Evolutionary conservation across 768 basidiomycete genomes (phyloP).

Genomic region (Panellus pusillus): DNA sequence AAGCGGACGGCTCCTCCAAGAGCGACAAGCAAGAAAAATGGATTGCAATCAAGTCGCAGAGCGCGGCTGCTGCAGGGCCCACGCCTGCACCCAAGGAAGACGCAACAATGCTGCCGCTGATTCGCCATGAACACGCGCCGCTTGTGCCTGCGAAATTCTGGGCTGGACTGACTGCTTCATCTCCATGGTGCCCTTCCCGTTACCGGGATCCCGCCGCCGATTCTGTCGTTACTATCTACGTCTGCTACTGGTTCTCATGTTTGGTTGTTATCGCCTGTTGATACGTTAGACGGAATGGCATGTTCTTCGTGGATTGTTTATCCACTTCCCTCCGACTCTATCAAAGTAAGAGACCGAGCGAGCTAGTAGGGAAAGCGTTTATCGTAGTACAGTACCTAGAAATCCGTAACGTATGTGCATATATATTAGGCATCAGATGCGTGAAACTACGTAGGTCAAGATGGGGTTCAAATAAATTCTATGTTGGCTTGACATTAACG

Average conservation of each 20-base stretch:
- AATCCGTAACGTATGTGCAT: conserved; percentile 9
- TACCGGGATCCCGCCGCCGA: conserved; percentile 17
- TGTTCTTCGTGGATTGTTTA: conserved; percentile 8
- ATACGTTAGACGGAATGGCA: conserved; percentile 25
- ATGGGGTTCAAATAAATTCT: conserved; percentile 14
- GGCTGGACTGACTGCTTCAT: conserved; percentile 17
- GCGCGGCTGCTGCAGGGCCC: conserved; percentile 19
- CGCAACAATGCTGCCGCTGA: neutral
- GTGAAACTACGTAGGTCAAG: conserved; percentile 1
- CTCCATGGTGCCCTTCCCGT: conserved; percentile 17
- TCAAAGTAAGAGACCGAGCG: too few relatives aligned
- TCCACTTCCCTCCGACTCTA: neutral
- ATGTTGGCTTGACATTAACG: conserved; percentile 70
- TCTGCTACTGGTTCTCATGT: conserved; percentile 18
- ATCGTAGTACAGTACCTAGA: too few relatives aligned
- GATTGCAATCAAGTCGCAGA: conserved; percentile 68
- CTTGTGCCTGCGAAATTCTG: conserved; percentile 4
- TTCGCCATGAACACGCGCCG: conserved; percentile 1
- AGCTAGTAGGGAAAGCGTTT: too few relatives aligned
- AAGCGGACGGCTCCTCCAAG: conserved; percentile 28
- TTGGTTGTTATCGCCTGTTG: conserved; percentile 21
- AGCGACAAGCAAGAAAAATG: conserved; percentile 64
- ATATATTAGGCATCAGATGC: neutral
- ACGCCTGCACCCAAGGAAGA: neutral
- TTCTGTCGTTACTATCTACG: conserved; percentile 18